These are phyloP conservation scores for Apiospora aurea DNA, from an alignment of 2,329 filamentous ascomycete genomes.

Conservation along the genomic window DNA sequence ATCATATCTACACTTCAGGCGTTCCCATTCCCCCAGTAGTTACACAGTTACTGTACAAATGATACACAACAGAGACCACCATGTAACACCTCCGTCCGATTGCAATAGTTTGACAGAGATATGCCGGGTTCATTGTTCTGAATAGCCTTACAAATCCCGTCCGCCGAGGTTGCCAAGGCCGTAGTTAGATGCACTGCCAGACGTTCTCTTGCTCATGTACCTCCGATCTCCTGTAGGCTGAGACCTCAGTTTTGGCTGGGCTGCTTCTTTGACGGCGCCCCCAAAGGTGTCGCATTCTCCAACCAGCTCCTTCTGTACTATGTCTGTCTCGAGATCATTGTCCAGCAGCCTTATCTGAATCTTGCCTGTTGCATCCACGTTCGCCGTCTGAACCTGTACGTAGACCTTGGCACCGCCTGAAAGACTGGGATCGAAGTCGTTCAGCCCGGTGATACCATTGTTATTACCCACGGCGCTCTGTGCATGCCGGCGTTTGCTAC, in stretches of 20 bases:
- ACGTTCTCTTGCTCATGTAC: background rate
- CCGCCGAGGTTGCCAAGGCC: background rate
- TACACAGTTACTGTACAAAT: constrained; percentile 21
- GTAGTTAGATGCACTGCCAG: constrained; percentile 7
- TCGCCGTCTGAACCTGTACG: constrained; percentile 52
- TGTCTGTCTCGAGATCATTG: constrained; percentile 40
- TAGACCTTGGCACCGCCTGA: constrained; percentile 63
- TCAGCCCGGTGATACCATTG: constrained; percentile 40
- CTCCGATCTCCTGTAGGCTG: background rate
- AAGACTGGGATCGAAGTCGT: constrained; percentile 53
- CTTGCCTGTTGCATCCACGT: constrained; percentile 58
- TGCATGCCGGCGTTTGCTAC: background rate
- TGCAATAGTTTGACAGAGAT: background rate
- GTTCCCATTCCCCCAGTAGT: background rate
- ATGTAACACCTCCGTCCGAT: background rate
- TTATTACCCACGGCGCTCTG: background rate
- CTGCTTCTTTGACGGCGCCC: constrained; percentile 26
- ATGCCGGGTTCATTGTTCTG: background rate
- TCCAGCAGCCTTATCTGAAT: constrained; percentile 54
- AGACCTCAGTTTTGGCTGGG: background rate
- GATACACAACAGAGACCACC: background rate
- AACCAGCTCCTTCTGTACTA: constrained; percentile 29
- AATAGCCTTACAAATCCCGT: background rate
- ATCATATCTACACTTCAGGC: constrained; percentile 6
- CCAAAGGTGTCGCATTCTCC: constrained; percentile 25